Evolutionary conservation across 495 filamentous ascomycete genomes (phyloP).

Genomic region (Aspergillus saccharolyticus): DNA sequence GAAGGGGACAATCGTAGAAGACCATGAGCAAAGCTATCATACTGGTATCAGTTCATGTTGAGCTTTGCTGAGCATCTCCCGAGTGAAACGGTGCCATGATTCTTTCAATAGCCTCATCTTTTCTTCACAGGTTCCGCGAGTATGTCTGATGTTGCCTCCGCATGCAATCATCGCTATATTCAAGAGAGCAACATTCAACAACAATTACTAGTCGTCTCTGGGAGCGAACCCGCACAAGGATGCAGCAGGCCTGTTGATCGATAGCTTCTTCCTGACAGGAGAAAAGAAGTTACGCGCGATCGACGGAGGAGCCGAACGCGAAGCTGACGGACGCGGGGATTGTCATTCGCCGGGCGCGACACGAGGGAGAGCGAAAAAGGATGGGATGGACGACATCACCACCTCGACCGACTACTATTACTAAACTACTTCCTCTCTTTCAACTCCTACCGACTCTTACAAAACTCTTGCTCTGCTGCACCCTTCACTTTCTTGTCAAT

Average conservation of each 20-base stretch:
- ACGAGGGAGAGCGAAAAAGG: constrained; percentile 9
- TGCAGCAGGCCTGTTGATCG: too few relatives aligned
- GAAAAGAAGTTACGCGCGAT: not conserved
- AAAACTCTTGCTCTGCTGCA: too few relatives aligned
- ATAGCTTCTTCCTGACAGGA: too few relatives aligned
- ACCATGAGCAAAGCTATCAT: not conserved
- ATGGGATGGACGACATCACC: constrained; percentile 13
- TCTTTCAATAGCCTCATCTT: not conserved
- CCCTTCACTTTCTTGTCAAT: not conserved
- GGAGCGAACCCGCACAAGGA: too few relatives aligned
- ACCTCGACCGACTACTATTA: not conserved
- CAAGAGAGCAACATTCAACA: too few relatives aligned
- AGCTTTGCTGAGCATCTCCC: too few relatives aligned
- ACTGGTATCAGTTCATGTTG: too few relatives aligned
- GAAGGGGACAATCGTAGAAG: not conserved
- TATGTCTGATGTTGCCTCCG: not conserved
- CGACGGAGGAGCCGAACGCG: not conserved
- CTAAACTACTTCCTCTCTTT: not conserved
- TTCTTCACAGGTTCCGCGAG: not conserved
- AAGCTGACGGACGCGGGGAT: constrained; percentile 6
- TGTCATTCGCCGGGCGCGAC: constrained; percentile 13
- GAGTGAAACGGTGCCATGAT: too few relatives aligned
- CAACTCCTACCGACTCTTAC: not conserved
- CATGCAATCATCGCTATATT: too few relatives aligned
- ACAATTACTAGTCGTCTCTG: too few relatives aligned